Evolutionary conservation across 2,329 filamentous ascomycete genomes (phyloP).

Genomic region (Fusarium foetens): DNA sequence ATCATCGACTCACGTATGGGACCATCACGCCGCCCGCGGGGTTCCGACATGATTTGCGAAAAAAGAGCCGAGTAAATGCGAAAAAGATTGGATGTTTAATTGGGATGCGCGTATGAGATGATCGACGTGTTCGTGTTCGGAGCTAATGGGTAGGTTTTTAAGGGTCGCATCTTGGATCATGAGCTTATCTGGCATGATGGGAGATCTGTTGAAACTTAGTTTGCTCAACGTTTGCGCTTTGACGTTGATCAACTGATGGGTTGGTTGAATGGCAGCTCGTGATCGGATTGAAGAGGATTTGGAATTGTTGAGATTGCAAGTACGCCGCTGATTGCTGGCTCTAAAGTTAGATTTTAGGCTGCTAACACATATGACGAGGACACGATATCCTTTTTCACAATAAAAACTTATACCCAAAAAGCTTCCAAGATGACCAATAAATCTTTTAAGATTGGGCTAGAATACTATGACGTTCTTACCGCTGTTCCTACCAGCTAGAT

Average conservation of each 20-base stretch:
- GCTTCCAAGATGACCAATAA: not conserved
- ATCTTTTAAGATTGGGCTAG: fast-evolving
- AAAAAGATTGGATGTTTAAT: not conserved
- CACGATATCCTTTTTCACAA: not conserved
- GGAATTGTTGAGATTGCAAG: too few relatives aligned
- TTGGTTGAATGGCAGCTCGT: not conserved
- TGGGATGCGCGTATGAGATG: not conserved
- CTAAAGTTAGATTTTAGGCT: not conserved
- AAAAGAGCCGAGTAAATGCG: not conserved
- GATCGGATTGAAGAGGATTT: not conserved
- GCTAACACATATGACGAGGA: not conserved
- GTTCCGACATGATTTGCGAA: not conserved
- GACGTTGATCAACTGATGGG: not conserved
- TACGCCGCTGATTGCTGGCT: not conserved
- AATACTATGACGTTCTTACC: constrained; percentile 11
- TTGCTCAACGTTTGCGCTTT: not conserved
- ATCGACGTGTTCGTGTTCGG: constrained; percentile 21
- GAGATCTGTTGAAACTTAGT: constrained; percentile 1
- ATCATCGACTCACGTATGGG: constrained; percentile 7
- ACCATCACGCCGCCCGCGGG: constrained; percentile 5
- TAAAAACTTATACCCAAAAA: not conserved
- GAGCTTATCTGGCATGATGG: not conserved
- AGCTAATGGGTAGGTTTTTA: not conserved
- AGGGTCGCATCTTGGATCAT: not conserved
- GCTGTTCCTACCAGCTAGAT: not conserved